Evolutionary conservation across 2,329 filamentous ascomycete genomes (phyloP), one percentile per base, ranked within the genome.

Genomic region (Didymella keratinophila): DNA sequence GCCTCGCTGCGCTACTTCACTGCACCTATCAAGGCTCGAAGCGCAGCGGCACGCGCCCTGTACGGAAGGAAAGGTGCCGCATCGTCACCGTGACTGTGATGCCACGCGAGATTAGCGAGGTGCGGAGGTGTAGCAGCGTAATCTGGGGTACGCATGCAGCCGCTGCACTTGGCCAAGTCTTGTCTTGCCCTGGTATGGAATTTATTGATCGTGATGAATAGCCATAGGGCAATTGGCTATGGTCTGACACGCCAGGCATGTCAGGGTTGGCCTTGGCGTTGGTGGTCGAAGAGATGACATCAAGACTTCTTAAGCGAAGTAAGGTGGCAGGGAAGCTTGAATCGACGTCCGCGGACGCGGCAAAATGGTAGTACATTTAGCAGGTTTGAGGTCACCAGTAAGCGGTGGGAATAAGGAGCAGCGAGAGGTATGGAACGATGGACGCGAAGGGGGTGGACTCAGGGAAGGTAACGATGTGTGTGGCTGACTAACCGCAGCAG

Each of bases 241-340:
- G n/a, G 2, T 25, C n/a, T n/a, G 30, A 21, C 18, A 25, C 12
- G 14, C 9, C 36, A 39, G 41, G 16, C 25, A 25, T 8, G 18
- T 44, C 45, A 23, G 18, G 45, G 45, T 18, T 44, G 28, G 45
- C 16, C n/a, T 36, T 36, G 27, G 28, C 16, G 16, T 52, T 44
- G 39, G 41, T 34, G 23, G 41, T 39, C 18, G 18, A 11, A n/a
- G 32, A 16, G 8, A 56, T 56, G 53, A 56, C 46, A 50, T 56
- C 45, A 56, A 56, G 53, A 56, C 53, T 56, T 32, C 23, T 43
- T 55, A 44, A 44, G 52, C 52, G 45, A 49, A 44, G 52, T 20
- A 28, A 49, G 28, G 6, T 43, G 30, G 39, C 39, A 39, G 36
- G 16, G 18, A 42, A 23, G 20, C 20, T 42, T 42, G 39, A 23